phyloP scores from a whole-genome alignment of 108 stramenopile species.

The Conticribra guillardii region DNA sequence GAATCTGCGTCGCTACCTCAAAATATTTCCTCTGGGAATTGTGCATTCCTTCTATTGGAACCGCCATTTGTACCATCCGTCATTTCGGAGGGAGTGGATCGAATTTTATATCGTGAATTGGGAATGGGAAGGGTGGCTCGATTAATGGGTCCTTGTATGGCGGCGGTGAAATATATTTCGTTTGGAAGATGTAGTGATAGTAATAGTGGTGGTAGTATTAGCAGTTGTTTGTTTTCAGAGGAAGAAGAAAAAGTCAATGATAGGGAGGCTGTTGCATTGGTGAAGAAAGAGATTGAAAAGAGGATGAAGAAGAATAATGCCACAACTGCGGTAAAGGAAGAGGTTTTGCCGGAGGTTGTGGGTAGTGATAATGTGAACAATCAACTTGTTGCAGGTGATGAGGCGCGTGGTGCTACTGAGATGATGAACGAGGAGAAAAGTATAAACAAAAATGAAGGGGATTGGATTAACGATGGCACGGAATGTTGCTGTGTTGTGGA shows the following conservation, averaged over 20 bases:
- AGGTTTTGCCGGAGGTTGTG: too few species aligned
- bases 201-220: too few species aligned
- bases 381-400: not conserved
- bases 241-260: too few species aligned
- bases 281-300: not conserved
- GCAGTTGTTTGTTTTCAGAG: too few species aligned
- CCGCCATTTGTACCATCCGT: constrained; percentile 52
- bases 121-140: constrained; percentile 46
- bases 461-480: constrained; percentile 58
- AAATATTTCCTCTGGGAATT: constrained; percentile 29
- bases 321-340: not conserved
- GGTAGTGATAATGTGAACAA: too few species aligned
- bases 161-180: constrained; percentile 45
- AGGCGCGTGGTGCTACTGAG: constrained; percentile 1
- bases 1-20: too few species aligned
- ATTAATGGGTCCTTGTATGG: constrained; percentile 49
- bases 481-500: constrained; percentile 86
- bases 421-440: not conserved
- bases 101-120: constrained; percentile 51
- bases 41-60: constrained; percentile 41
- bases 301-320: not conserved
- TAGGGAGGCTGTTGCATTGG: too few species aligned
- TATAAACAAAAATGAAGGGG: not conserved
- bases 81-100: constrained; percentile 47
- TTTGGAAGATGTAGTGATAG: not conserved